Percentiles rank a stretch among this genome's conserved stretches.
phyloP scores from a whole-genome alignment of 2,329 filamentous ascomycete species.

The Fonsecaea pedrosoi region DNA sequence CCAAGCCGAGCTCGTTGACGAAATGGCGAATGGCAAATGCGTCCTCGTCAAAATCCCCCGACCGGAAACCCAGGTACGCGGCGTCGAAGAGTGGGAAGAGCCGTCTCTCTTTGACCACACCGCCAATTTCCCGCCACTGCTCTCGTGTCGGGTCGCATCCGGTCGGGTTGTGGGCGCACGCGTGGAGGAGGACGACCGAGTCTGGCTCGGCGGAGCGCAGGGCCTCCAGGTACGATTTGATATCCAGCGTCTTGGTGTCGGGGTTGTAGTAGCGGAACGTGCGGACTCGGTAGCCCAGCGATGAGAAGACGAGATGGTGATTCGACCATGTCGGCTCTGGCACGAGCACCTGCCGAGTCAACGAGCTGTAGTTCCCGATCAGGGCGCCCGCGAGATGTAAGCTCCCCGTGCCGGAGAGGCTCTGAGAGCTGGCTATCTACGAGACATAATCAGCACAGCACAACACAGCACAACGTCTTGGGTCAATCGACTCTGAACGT shows the following conservation, averaged over 20 bases:
- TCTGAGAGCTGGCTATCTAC: slow-evolving; percentile 67
- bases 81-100: slow-evolving; percentile 98
- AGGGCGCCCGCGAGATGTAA: slow-evolving; percentile 82
- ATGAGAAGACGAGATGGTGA: slow-evolving; percentile 94
- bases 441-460: slow-evolving; percentile 42
- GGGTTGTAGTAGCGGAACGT: slow-evolving; percentile 94
- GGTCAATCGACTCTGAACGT: background rate
- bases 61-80: slow-evolving; percentile 97
- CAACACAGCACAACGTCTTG: background rate
- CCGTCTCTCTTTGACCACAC: slow-evolving; percentile 75
- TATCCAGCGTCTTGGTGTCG: slow-evolving; percentile 50
- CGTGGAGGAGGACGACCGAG: slow-evolving; percentile 85
- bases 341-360: slow-evolving; percentile 76
- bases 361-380: slow-evolving; percentile 89
- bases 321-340: slow-evolving; percentile 97
- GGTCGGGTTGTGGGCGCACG: slow-evolving; percentile 97
- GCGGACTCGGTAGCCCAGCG: slow-evolving; percentile 75
- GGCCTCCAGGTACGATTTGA: slow-evolving; percentile 71
- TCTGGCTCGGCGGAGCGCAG: slow-evolving; percentile 85
- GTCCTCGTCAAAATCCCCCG: slow-evolving; percentile 82
- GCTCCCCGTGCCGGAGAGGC: slow-evolving; percentile 94
- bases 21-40: slow-evolving; percentile 90
- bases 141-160: slow-evolving; percentile 90
- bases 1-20: slow-evolving; percentile 76
- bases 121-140: slow-evolving; percentile 89